phyloP scores from a whole-genome alignment of 73 alveolate genomes.

The Paramecium caudatum region DNA sequence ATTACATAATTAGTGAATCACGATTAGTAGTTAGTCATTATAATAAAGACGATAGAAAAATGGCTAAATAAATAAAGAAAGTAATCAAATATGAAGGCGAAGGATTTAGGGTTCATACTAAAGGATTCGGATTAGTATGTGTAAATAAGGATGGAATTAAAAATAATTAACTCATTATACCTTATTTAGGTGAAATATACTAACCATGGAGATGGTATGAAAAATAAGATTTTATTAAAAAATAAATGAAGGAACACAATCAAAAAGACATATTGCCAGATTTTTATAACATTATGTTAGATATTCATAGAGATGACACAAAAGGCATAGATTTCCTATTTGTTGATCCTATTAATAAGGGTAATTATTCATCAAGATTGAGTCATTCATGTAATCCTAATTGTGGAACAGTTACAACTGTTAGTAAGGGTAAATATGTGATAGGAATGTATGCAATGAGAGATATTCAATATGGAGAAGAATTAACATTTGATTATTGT shows the following conservation, averaged over 20 bases:
- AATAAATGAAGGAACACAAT: constrained; percentile 85
- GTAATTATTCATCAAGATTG: constrained; percentile 95
- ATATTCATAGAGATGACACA: constrained; percentile 96
- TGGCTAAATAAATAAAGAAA: constrained; percentile 85
- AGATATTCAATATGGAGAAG: constrained; percentile 95
- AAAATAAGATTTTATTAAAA: constrained; percentile 96
- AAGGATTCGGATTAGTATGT: constrained; percentile 98
- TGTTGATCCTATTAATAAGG: constrained; percentile 96
- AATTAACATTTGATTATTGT: constrained; percentile 97
- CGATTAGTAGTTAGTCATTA: constrained; percentile 77
- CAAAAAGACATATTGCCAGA: constrained; percentile 96
- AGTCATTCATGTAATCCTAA: constrained; percentile 98
- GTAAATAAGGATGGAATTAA: constrained; percentile 93
- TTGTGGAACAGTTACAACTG: constrained; percentile 96
- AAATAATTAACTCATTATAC: constrained; percentile 93
- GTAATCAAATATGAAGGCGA: constrained; percentile 83
- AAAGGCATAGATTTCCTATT: constrained; percentile 92
- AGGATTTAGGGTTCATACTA: constrained; percentile 90
- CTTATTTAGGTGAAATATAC: constrained; percentile 97
- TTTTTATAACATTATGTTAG: constrained; percentile 97
- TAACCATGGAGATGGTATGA: constrained; percentile 98
- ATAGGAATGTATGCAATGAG: constrained; percentile 98
- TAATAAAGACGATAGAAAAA: constrained; percentile 80
- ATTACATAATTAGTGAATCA: constrained; percentile 80
- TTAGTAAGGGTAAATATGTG: constrained; percentile 92